Evolutionary conservation across 345 rosid genomes (phyloP).

Genomic region (Nephelium lappaceum): DNA sequence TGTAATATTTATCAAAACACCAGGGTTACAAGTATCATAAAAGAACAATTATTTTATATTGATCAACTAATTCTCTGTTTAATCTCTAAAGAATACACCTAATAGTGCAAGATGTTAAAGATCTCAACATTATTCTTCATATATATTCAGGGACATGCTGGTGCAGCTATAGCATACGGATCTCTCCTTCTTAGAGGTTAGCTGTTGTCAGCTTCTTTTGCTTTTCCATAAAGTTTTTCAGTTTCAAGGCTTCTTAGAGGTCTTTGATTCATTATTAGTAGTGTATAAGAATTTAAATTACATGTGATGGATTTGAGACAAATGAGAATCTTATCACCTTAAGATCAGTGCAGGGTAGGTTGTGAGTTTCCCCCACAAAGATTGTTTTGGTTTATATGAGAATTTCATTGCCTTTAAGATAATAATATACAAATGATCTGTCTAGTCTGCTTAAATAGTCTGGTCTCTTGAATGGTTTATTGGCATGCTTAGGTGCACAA

Average conservation of each 20-base stretch:
- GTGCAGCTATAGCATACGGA: slow-evolving; percentile 91
- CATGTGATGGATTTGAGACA: background rate
- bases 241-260: background rate
- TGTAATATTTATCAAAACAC: background rate
- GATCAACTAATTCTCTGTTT: background rate
- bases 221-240: background rate
- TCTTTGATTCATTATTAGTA: background rate
- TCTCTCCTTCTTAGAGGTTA: slow-evolving; percentile 88
- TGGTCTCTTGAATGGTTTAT: background rate
- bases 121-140: slow-evolving; percentile 17
- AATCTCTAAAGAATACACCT: background rate
- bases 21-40: background rate
- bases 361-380: slow-evolving; percentile 1
- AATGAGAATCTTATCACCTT: background rate
- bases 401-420: background rate
- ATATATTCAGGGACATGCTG: slow-evolving; percentile 77
- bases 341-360: background rate
- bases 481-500: slow-evolving; percentile 56
- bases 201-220: slow-evolving; percentile 15
- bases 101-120: background rate
- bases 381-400: background rate
- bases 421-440: background rate
- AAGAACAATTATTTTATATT: background rate
- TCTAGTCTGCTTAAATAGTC: background rate
- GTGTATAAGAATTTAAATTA: background rate